Base-by-base conservation (phyloP, 352 stramenopile species). In the Globisporangium uncinulatum region DNA sequence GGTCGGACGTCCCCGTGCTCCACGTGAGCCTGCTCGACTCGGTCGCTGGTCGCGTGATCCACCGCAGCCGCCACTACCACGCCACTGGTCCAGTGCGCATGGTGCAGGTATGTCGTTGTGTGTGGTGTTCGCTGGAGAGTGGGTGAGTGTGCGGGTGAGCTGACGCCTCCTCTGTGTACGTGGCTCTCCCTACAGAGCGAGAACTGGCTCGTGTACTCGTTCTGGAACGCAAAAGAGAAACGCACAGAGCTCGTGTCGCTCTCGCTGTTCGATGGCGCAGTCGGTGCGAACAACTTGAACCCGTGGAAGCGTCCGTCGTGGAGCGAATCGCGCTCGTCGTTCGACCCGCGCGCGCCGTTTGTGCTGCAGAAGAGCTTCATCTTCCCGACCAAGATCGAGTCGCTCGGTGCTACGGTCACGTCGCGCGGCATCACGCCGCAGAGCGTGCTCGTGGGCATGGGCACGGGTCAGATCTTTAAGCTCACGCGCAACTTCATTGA, bases 191-290 rank as follows among this genome's bases (percentile, higher is more conserved):
- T 8, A 34, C 43, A 94, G 69, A 92, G 85, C 52, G 97, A 99
- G 58, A 99, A 99, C 68, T 98, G 89, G 91, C 69, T 99, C 9
- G 83, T 99, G 36, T 99, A 99, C 62, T 87, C 96, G 31, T 99
- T 92, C 75, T 98, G 93, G 81, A 99, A 98, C 70, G 62, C 74
- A 0, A 93, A 92, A 63, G 80, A 90, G 41, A 94, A 91, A 61
- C 83, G 81, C 51, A 92, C 80, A 1, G 83, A 93, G 54, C 45
- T 95, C 46, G 82, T 91, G 47, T 93, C 83, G 48, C 49, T 95
- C n/a, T 79, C 78, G 44, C 77, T 99, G 8, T 98, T 97, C 65
- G 97, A 99, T 51, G 96, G 97, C 46, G 96, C 97, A 41, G 96
- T 99, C 53, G 94, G 95, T 10, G 96, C 89, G 51, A 89, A 98